phyloP scores from a whole-genome alignment of 108 stramenopile genomes.

The Cyclotella cryptica region DNA sequence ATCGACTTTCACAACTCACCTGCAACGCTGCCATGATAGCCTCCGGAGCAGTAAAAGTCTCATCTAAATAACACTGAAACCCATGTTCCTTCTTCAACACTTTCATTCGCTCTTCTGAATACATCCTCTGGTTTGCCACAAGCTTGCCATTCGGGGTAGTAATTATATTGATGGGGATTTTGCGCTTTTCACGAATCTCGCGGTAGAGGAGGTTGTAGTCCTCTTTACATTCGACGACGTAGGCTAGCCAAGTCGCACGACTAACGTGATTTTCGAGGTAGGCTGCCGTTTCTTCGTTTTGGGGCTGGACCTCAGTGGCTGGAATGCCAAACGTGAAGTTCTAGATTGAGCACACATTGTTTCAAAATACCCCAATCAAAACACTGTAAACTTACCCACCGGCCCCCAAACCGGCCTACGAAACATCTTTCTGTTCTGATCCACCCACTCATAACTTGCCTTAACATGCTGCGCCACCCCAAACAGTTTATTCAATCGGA shows the following conservation, averaged over 20 bases:
- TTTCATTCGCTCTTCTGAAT: constrained; percentile 69
- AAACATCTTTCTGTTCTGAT: constrained; percentile 71
- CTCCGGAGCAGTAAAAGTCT: constrained; percentile 71
- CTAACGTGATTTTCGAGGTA: constrained; percentile 80
- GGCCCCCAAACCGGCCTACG: constrained; percentile 83
- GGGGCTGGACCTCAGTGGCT: constrained; percentile 71
- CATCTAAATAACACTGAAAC: constrained; percentile 82
- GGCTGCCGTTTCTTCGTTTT: constrained; percentile 57
- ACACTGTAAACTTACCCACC: constrained; percentile 40
- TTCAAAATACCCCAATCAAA: background rate
- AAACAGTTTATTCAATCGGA: constrained; percentile 56
- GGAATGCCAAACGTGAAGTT: background rate
- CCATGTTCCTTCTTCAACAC: constrained; percentile 72
- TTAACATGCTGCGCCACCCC: constrained; percentile 43
- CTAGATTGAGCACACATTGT: background rate
- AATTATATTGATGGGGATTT: constrained; percentile 70
- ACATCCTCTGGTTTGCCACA: constrained; percentile 43
- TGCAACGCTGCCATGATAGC: constrained; percentile 78
- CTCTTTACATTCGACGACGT: constrained; percentile 78
- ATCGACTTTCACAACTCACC: background rate
- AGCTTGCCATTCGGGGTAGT: constrained; percentile 37
- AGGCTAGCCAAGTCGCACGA: constrained; percentile 60
- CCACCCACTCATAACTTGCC: constrained; percentile 62
- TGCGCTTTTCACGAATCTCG: constrained; percentile 62
- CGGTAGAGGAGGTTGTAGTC: constrained; percentile 82